Evolutionary conservation across 441 rosid species (phyloP).

Genomic region (Daphne laureola): DNA sequence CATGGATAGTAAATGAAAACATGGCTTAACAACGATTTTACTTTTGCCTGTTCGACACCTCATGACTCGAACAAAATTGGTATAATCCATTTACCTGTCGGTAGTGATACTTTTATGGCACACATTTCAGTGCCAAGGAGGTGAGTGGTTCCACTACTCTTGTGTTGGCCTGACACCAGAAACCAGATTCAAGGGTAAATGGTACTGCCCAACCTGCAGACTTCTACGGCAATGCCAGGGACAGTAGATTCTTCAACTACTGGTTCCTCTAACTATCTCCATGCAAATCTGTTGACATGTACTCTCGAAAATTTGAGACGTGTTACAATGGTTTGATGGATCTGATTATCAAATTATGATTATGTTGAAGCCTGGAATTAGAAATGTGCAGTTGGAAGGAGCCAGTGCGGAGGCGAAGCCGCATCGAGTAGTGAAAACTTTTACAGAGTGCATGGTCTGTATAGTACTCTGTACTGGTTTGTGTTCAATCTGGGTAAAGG

Average conservation of each 20-base stretch:
- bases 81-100: not conserved
- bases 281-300: not conserved
- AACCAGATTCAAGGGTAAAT: slow-evolving; percentile 93
- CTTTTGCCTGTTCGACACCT: not conserved
- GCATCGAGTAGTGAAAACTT: too few species aligned
- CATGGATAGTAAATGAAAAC: not conserved
- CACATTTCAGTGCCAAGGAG: slow-evolving; percentile 79
- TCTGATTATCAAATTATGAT: too few species aligned
- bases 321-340: too few species aligned
- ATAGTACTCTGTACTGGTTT: too few species aligned
- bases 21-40: not conserved
- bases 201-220: slow-evolving; percentile 98
- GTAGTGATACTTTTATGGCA: too few species aligned
- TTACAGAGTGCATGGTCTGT: too few species aligned
- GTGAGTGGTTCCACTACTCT: slow-evolving; percentile 95
- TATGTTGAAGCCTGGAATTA: too few species aligned
- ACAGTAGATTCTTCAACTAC: slow-evolving; percentile 5
- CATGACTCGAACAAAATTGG: too few species aligned
- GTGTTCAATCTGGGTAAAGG: too few species aligned
- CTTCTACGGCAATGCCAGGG: slow-evolving; percentile 45
- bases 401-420: too few species aligned
- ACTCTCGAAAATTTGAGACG: too few species aligned
- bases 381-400: too few species aligned
- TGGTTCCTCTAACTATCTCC: not conserved
- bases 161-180: slow-evolving; percentile 97